phyloP scores from a whole-genome alignment of 2,329 filamentous ascomycete species.

The Pseudocercospora eumusae region DNA sequence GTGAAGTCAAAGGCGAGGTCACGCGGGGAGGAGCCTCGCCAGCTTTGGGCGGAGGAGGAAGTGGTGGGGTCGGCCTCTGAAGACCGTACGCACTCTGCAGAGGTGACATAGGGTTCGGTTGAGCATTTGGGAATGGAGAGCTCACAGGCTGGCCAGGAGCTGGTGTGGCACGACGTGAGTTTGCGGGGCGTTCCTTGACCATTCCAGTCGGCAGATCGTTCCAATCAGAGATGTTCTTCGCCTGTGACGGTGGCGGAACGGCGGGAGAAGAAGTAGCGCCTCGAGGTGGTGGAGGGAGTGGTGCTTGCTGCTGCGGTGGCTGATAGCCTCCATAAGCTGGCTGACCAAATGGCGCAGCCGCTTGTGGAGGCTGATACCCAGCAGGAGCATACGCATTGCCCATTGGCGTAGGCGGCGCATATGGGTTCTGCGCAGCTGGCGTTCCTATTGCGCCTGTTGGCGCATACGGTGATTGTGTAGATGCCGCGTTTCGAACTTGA shows the following conservation, averaged over 20 bases:
- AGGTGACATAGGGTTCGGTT: constrained; percentile 55
- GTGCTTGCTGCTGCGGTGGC: constrained; percentile 47
- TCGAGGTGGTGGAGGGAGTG: constrained; percentile 63
- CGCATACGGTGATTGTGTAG: constrained; percentile 42
- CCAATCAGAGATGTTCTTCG: constrained; percentile 78
- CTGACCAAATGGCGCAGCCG: constrained; percentile 37
- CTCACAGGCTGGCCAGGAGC: constrained; percentile 61
- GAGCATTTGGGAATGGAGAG: constrained; percentile 70
- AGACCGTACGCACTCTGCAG: constrained; percentile 59
- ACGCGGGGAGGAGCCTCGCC: constrained; percentile 66
- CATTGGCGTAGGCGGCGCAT: constrained; percentile 47
- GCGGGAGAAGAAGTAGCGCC: constrained; percentile 67
- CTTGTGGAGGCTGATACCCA: constrained; percentile 51
- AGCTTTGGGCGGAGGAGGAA: constrained; percentile 82
- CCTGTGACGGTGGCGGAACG: constrained; percentile 65
- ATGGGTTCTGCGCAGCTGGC: constrained; percentile 49
- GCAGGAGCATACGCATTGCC: constrained; percentile 38
- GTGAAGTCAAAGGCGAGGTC: constrained; percentile 66
- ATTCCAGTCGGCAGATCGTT: constrained; percentile 90
- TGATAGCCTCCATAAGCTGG: constrained; percentile 49
- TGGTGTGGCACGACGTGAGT: constrained; percentile 73
- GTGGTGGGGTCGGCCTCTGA: constrained; percentile 67
- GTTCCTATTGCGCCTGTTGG: constrained; percentile 34
- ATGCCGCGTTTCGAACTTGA: constrained; percentile 36
- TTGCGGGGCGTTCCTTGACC: constrained; percentile 60